Conservation (phyloP, 164 flowering plant species). For the Paratinospora sagittata region DNA sequence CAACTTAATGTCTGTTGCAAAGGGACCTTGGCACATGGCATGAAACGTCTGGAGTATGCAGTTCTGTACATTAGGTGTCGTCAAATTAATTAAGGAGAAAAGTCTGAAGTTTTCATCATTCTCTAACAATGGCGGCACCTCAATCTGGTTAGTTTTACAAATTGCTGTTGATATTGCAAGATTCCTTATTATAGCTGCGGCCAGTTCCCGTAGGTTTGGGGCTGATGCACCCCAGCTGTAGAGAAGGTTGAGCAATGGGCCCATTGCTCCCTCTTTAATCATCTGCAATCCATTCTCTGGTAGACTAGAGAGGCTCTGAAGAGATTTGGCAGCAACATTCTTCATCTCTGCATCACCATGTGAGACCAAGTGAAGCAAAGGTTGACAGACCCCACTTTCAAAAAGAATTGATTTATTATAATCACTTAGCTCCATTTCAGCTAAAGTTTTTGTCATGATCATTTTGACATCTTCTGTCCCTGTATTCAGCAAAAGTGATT, state of each 20-base stretch:
- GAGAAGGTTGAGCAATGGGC: constrained; percentile 45
- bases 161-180: constrained; percentile 44
- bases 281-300: constrained; percentile 48
- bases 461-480: constrained; percentile 48
- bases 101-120: constrained; percentile 55
- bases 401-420: constrained; percentile 42
- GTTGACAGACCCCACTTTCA: constrained; percentile 44
- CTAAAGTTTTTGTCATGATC: constrained; percentile 48
- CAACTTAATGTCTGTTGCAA: constrained; percentile 37
- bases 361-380: constrained; percentile 46
- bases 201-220: constrained; percentile 36
- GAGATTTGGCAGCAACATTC: constrained; percentile 40
- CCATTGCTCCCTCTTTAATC: constrained; percentile 50
- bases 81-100: constrained; percentile 38
- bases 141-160: constrained; percentile 24
- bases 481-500: constrained; percentile 23
- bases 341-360: constrained; percentile 34
- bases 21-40: constrained; percentile 49
- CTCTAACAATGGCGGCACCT: constrained; percentile 38
- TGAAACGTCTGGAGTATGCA: constrained; percentile 44
- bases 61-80: constrained; percentile 42
- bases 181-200: constrained; percentile 50
- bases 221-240: constrained; percentile 31
- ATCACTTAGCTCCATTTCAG: constrained; percentile 68
- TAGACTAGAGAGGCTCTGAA: constrained; percentile 51